Conservation (phyloP, 2,329 filamentous ascomycete species). For the Neurospora crassa region DNA sequence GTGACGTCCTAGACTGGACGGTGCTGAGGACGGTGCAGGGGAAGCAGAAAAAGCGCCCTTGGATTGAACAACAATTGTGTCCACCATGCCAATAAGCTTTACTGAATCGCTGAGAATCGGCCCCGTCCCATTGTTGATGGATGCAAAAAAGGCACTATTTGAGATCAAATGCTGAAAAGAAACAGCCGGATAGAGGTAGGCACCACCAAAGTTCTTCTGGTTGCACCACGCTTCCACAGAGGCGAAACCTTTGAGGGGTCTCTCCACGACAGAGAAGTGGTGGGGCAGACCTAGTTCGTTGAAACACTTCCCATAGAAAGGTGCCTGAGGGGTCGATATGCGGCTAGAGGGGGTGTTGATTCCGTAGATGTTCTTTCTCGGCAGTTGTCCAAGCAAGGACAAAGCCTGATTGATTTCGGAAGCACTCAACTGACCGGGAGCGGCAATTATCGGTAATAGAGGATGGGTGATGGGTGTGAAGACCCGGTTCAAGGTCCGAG, state of each 20-base stretch:
- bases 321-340: slow-evolving; percentile 58
- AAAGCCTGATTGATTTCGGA: slow-evolving; percentile 77
- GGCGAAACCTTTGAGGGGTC: slow-evolving; percentile 52
- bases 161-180: slow-evolving; percentile 51
- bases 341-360: slow-evolving; percentile 62
- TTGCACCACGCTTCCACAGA: slow-evolving; percentile 64
- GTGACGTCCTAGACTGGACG: slow-evolving; percentile 36
- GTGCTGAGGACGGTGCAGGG: slow-evolving; percentile 36
- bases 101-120: slow-evolving; percentile 65
- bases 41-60: slow-evolving; percentile 32
- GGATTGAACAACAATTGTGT: slow-evolving; percentile 64
- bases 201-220: slow-evolving; percentile 69
- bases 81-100: slow-evolving; percentile 67
- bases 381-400: slow-evolving; percentile 69
- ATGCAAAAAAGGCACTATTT: slow-evolving; percentile 39
- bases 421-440: slow-evolving; percentile 75
- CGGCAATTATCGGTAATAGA: slow-evolving; percentile 71
- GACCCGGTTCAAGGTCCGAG: slow-evolving; percentile 72
- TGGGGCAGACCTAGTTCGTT: slow-evolving; percentile 81
- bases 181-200: slow-evolving; percentile 68
- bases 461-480: slow-evolving; percentile 86
- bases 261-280: slow-evolving; percentile 65
- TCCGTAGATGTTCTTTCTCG: slow-evolving; percentile 70
- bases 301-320: slow-evolving; percentile 79
- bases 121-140: slow-evolving; percentile 39